Percentiles rank a stretch among this genome's conserved stretches.
These are phyloP conservation scores for Aspergillus uvarum DNA, from an alignment of 2,329 filamentous ascomycete species.

Conservation along the genomic window DNA sequence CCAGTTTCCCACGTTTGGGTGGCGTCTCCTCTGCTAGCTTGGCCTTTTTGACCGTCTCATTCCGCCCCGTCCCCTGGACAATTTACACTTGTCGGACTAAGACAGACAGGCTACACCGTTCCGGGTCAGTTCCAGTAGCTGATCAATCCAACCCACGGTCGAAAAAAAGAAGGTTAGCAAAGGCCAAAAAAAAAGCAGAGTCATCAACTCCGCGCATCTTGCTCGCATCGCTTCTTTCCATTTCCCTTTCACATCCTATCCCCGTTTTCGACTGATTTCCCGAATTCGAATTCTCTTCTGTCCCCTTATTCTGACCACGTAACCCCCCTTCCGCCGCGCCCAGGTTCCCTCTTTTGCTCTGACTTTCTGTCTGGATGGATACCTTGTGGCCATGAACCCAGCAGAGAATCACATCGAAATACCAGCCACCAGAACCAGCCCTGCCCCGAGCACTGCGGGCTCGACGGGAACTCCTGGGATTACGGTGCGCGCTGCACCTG, in stretches of 20 bases:
- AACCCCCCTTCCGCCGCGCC: constrained; percentile 10
- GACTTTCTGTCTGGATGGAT: constrained; percentile 28
- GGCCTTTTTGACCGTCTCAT: background rate
- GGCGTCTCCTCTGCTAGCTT: background rate
- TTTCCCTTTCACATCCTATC: background rate
- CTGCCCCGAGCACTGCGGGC: constrained; percentile 35
- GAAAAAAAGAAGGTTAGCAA: background rate
- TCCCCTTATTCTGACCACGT: background rate
- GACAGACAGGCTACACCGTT: background rate
- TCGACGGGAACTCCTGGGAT: constrained; percentile 39
- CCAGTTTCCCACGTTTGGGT: background rate
- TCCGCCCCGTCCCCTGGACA: background rate
- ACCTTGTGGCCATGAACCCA: constrained; percentile 36
- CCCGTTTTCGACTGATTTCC: constrained; percentile 7
- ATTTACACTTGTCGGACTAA: background rate
- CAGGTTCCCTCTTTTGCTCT: background rate
- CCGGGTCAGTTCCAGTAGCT: background rate
- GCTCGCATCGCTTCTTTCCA: background rate
- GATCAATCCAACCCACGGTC: background rate
- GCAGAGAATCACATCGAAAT: constrained; percentile 29
- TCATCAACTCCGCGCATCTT: background rate
- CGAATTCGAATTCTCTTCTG: constrained; percentile 11
- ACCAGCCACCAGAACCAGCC: constrained; percentile 28
- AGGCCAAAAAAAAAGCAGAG: background rate
- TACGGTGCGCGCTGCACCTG: constrained; percentile 33